Conservation (phyloP, 75 land plant species). For the Pinus albicaulis region DNA sequence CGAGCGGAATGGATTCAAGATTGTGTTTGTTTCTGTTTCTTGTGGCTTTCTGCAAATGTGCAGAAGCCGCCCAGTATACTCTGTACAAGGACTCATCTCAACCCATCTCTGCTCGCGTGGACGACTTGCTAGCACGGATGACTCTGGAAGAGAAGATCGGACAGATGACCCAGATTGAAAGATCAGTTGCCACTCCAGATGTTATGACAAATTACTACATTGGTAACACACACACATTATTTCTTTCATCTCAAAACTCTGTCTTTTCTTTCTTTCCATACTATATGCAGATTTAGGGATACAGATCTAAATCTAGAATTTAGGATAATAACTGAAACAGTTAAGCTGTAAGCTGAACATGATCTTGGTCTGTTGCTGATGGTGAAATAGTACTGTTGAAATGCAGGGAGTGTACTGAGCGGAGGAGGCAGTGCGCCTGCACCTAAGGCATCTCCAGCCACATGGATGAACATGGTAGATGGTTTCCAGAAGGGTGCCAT, state of each 20-base stretch:
- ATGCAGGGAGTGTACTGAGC: conserved; percentile 53
- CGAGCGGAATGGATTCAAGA: no score
- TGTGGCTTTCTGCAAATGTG: neutral
- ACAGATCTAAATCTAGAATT: no score
- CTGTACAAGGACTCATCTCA: conserved; percentile 34
- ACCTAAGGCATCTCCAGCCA: conserved; percentile 37
- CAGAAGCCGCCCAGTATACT: neutral
- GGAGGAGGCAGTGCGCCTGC: conserved; percentile 62
- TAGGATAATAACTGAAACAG: no score
- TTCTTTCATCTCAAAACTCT: no score
- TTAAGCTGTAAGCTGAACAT: conserved; percentile 11
- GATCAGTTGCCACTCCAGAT: conserved; percentile 40
- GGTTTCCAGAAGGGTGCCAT: conserved; percentile 56
- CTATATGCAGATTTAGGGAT: no score
- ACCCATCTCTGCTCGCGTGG: conserved; percentile 46
- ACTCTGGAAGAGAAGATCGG: conserved; percentile 77
- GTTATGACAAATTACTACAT: conserved; percentile 36
- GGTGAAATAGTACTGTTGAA: neutral
- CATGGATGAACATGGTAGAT: conserved; percentile 69
- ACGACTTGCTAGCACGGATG: conserved; percentile 72
- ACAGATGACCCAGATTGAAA: conserved; percentile 92
- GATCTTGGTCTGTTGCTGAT: conserved; percentile 10
- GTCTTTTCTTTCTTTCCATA: no score
- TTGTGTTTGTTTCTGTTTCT: no score
- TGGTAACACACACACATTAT: conserved; percentile 45